Conservation (phyloP, 1,284 basidiomycete species). For the Xerocomus nothofagi region DNA sequence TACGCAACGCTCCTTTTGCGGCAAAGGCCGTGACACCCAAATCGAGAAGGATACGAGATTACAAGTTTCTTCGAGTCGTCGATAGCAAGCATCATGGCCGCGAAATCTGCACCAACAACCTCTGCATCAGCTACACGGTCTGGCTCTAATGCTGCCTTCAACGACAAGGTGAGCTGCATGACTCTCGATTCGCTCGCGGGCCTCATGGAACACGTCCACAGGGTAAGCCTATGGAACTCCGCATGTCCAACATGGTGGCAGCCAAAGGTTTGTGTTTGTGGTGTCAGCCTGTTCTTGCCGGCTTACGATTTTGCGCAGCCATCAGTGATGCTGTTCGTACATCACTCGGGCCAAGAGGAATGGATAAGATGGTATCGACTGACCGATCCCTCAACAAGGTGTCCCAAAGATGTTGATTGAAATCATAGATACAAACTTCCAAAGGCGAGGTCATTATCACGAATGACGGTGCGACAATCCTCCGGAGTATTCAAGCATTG, state of each 20-base stretch:
- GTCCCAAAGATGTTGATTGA: constrained; percentile 14
- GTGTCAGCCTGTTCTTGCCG: background rate
- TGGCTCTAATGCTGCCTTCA: constrained; percentile 73
- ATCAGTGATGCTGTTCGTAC: constrained; percentile 98
- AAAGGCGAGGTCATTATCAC: constrained; percentile 98
- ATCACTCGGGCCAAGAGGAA: constrained; percentile 94
- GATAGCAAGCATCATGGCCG: constrained; percentile 40
- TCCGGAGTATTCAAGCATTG: constrained; percentile 96
- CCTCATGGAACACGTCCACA: constrained; percentile 40
- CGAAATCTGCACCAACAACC: constrained; percentile 35
- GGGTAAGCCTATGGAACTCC: constrained; percentile 92
- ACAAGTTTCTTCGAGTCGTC: constrained; percentile 2
- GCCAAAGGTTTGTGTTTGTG: constrained; percentile 76
- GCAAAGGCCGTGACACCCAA: constrained; percentile 32
- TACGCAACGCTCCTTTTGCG: constrained; percentile 34
- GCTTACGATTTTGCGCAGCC: constrained; percentile 50
- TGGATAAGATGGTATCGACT: constrained; percentile 94
- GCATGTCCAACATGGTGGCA: constrained; percentile 93
- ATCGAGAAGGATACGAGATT: constrained; percentile 23
- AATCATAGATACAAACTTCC: constrained; percentile 87
- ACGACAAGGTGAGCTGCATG: constrained; percentile 65
- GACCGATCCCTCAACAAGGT: constrained; percentile 15
- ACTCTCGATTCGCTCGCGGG: background rate
- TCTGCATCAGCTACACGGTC: constrained; percentile 37
- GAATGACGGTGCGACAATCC: constrained; percentile 98